Evolutionary conservation across 768 basidiomycete genomes (phyloP).

Genomic region (Lentinula guzmanii): DNA sequence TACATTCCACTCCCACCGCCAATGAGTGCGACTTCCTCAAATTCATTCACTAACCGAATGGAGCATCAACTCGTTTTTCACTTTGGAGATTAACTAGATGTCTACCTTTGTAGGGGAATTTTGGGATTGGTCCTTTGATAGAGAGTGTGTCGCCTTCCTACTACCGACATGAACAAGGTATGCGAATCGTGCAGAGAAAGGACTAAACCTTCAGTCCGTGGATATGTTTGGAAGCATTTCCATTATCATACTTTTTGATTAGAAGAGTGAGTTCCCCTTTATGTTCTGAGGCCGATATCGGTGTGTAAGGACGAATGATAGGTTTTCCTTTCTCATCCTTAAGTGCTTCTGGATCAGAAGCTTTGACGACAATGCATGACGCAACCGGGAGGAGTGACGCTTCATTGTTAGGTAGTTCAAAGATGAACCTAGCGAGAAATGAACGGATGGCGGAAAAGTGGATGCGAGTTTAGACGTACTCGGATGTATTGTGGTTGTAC

Average conservation of each 20-base stretch:
- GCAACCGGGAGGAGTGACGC: constrained; percentile 76
- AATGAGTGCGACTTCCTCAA: constrained; percentile 82
- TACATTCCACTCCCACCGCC: constrained; percentile 94
- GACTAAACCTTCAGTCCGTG: constrained; percentile 54
- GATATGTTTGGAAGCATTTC: constrained; percentile 82
- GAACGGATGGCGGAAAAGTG: background rate
- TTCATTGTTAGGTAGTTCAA: constrained; percentile 73
- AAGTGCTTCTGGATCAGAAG: constrained; percentile 59
- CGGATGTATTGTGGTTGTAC: constrained; percentile 93
- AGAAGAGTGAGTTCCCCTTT: constrained; percentile 76
- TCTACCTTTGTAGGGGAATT: constrained; percentile 79
- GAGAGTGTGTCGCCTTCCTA: constrained; percentile 70
- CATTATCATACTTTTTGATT: constrained; percentile 80
- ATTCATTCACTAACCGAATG: constrained; percentile 59
- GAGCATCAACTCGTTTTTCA: background rate
- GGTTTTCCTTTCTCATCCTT: constrained; percentile 80
- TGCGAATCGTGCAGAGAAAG: background rate
- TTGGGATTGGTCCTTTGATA: constrained; percentile 88
- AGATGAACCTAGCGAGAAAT: constrained; percentile 51
- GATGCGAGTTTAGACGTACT: constrained; percentile 32
- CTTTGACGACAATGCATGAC: constrained; percentile 72
- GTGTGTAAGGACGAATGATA: constrained; percentile 89
- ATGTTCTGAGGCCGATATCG: constrained; percentile 70
- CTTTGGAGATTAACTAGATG: constrained; percentile 7
- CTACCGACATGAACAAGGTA: constrained; percentile 8